Conservation (phyloP, 2,329 filamentous ascomycete genomes). For the Neonectria neomacrospora region DNA sequence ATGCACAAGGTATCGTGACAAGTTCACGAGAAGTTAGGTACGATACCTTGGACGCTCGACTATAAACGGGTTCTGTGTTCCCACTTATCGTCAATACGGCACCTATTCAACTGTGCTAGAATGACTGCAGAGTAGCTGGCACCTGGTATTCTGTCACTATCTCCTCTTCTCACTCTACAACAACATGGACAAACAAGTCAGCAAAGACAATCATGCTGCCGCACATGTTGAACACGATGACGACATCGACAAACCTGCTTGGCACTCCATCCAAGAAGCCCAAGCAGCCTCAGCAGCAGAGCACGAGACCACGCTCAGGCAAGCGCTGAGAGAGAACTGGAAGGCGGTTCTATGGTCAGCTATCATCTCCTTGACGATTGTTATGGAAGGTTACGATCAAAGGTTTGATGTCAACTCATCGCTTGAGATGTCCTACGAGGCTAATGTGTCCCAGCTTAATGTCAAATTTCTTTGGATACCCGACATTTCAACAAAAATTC, state of each 20-base stretch:
- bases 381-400: slow-evolving; percentile 43
- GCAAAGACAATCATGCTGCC: not conserved
- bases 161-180: not conserved
- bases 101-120: not conserved
- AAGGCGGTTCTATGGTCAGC: slow-evolving; percentile 40
- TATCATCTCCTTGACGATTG: slow-evolving; percentile 36
- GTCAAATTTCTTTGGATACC: not conserved
- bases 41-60: not conserved
- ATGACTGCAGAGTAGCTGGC: not conserved
- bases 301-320: slow-evolving; percentile 17
- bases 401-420: not conserved
- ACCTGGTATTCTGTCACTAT: not conserved
- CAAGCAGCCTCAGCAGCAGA: not conserved
- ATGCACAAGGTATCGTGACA: not conserved
- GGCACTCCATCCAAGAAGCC: not conserved
- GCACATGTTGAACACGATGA: not conserved
- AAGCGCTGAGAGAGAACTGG: slow-evolving; percentile 30
- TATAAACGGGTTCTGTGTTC: not conserved
- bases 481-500: not conserved
- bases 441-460: not conserved
- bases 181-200: not conserved
- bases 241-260: not conserved
- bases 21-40: not conserved
- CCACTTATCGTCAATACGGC: not conserved
- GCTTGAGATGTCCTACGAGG: not conserved